Evolutionary conservation across 495 filamentous ascomycete genomes (phyloP), one percentile per base, ranked within the genome.

Genomic region (Penicillium cataractarum): DNA sequence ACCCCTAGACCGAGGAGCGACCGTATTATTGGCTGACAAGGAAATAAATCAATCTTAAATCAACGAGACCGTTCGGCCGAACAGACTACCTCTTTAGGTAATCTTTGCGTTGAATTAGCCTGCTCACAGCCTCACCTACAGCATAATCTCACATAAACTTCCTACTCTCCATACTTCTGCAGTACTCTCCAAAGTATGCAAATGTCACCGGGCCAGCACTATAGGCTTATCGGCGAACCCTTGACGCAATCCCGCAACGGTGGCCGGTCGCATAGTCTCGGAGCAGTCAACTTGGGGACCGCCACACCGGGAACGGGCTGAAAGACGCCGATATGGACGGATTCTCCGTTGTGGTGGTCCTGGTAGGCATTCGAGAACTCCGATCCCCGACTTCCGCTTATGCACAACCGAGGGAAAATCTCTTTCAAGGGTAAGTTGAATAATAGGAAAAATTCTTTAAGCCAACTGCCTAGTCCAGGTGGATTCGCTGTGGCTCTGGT

Each of bases 161-260:
- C 44, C 22, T 3, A 46, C 4, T 29, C 13, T 8, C 9, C 7
- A 50, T 17, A 29, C 26, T 50, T 50, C 15, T 17, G 6, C 12
- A 50, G 19, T 19, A n/a, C n/a, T n/a, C n/a, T n/a, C n/a, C n/a
- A n/a, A n/a, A n/a, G n/a, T n/a, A n/a, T n/a, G n/a, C n/a, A 12
- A 29, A 15, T 49, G 46, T 50, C 46, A 50, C 46, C 26, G 13
- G 24, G 4, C 46, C 24, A 50, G 24, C 46, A 26, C 24, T 1
- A 50, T 50, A 50, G 46, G 46, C 46, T 50, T 50, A 50, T 29
- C 24, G 22, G 46, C 24, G 10, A n/a, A 6, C 22, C 0, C 26
- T 27, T 26, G 46, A 50, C 46, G 46, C 46, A 26, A 27, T 29
- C 15, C 46, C 46, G 46, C 24, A 50, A 27, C 46, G 46, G 46